These are phyloP conservation scores for Neurospora terricola DNA, from an alignment of 495 filamentous ascomycete species.

Conservation along the genomic window DNA sequence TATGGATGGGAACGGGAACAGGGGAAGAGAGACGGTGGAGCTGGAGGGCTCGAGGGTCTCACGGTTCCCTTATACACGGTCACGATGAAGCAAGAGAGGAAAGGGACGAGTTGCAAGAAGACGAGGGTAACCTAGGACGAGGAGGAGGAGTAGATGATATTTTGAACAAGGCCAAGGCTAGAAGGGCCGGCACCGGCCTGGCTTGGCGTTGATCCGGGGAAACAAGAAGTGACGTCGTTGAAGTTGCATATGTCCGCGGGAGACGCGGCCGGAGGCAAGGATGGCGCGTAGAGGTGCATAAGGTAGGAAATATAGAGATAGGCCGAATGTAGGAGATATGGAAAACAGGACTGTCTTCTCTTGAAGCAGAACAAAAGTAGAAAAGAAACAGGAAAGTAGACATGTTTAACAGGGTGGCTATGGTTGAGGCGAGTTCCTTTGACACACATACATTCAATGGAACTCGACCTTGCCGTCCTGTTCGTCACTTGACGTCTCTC, in stretches of 20 bases:
- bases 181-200: background rate
- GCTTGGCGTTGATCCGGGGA: background rate
- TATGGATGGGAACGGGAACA: background rate
- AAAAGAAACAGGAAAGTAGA: background rate
- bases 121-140: background rate
- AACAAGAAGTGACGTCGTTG: background rate
- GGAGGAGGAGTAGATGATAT: background rate
- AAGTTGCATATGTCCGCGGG: background rate
- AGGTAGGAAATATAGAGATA: background rate
- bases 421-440: background rate
- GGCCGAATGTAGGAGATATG: background rate
- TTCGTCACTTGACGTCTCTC: background rate
- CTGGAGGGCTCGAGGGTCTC: background rate
- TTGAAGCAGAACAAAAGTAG: background rate
- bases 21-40: background rate
- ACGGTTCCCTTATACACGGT: background rate
- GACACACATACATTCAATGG: background rate
- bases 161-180: background rate
- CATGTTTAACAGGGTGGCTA: background rate
- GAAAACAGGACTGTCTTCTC: background rate
- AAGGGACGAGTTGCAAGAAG: background rate
- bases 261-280: background rate
- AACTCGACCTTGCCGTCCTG: background rate
- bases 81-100: background rate
- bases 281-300: background rate